These are phyloP conservation scores for Cercospora citrullina DNA, from an alignment of 2,329 filamentous ascomycete genomes.

Conservation along the genomic window DNA sequence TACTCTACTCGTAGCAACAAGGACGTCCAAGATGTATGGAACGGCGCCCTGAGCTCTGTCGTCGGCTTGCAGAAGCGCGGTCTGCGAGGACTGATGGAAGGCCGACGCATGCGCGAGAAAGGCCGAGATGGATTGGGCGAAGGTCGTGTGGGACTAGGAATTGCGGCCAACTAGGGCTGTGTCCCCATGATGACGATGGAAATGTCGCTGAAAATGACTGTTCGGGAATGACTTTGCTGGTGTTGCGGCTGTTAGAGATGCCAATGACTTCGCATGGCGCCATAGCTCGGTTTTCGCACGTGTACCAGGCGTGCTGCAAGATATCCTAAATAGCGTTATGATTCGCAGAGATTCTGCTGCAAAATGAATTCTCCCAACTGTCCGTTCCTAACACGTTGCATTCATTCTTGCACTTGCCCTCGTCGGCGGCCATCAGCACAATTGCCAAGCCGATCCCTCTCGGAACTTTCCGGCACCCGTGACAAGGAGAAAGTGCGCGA, in stretches of 20 bases:
- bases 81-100: conserved; percentile 90
- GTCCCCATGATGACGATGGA: not conserved
- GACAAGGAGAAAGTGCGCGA: not conserved
- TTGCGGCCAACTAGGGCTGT: conserved; percentile 27
- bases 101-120: conserved; percentile 77
- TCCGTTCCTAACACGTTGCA: not conserved
- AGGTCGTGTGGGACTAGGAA: conserved; percentile 40
- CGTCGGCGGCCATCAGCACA: not conserved
- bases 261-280: not conserved
- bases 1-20: conserved; percentile 42
- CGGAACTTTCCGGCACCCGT: not conserved
- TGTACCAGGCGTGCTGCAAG: not conserved
- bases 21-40: conserved; percentile 69
- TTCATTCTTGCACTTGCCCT: not conserved
- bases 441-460: not conserved
- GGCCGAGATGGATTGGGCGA: conserved; percentile 43
- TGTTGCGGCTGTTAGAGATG: not conserved
- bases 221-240: conserved; percentile 1
- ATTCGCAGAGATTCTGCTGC: not conserved
- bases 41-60: conserved; percentile 77
- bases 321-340: conserved; percentile 4
- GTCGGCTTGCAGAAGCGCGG: conserved; percentile 95
- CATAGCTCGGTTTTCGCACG: not conserved
- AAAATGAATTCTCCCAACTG: not conserved
- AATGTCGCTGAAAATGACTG: not conserved